Conservation (phyloP, 2,329 filamentous ascomycete genomes). For the Fusarium sp. region DNA sequence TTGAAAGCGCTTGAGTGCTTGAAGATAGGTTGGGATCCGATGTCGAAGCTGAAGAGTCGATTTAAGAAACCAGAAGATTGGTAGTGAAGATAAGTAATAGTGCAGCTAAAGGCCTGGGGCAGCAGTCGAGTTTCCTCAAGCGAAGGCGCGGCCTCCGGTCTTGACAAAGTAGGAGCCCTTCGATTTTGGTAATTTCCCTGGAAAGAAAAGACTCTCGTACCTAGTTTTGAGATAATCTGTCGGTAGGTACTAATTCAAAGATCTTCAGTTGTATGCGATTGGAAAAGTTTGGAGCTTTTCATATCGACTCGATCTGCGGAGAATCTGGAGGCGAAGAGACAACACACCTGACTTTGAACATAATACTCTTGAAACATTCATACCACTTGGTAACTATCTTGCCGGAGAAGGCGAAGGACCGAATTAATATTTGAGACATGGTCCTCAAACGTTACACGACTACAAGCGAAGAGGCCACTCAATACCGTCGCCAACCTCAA, state of each 20-base stretch:
- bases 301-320: constrained; percentile 25
- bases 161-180: neutral
- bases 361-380: constrained; percentile 42
- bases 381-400: constrained; percentile 26
- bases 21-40: neutral
- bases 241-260: neutral
- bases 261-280: neutral
- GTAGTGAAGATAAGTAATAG: neutral
- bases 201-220: neutral
- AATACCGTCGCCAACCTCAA: constrained; percentile 36
- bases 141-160: neutral
- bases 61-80: neutral
- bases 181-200: neutral
- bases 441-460: constrained; percentile 38
- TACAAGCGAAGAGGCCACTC: constrained; percentile 29
- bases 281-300: constrained; percentile 25
- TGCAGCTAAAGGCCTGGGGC: neutral
- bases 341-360: constrained; percentile 17
- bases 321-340: neutral
- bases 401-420: constrained; percentile 33
- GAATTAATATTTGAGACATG: constrained; percentile 49
- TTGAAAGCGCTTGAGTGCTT: neutral
- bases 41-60: neutral
- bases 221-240: neutral
- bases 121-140: neutral